These are phyloP conservation scores for Talaromyces sp. DNA, from an alignment of 2,329 filamentous ascomycete species.

Conservation along the genomic window DNA sequence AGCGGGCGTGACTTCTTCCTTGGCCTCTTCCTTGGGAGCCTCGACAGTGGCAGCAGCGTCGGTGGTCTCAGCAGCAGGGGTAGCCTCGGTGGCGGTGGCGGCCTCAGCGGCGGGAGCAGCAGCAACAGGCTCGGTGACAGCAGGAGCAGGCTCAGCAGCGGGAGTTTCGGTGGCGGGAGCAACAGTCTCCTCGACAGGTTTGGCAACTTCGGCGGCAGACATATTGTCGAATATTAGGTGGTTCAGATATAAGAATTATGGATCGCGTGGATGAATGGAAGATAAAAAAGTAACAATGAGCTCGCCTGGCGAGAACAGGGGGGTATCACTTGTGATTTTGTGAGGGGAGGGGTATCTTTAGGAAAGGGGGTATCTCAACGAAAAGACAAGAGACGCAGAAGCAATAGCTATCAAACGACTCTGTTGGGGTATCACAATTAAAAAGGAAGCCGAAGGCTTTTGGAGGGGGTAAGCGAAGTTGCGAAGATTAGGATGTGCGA, in stretches of 20 bases:
- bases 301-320: conserved; percentile 13
- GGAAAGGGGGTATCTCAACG: conserved; percentile 31
- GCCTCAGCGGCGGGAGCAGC: conserved; percentile 66
- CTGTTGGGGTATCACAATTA: conserved; percentile 32
- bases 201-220: conserved; percentile 67
- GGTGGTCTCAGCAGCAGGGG: conserved; percentile 32
- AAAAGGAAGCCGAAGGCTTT: conserved; percentile 21
- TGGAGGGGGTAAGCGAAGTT: conserved; percentile 19
- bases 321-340: conserved; percentile 14
- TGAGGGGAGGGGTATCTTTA: conserved; percentile 20
- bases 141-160: conserved; percentile 19
- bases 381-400: conserved; percentile 24
- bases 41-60: conserved; percentile 30
- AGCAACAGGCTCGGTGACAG: conserved; percentile 66
- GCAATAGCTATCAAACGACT: conserved; percentile 32
- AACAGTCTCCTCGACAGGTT: conserved; percentile 57
- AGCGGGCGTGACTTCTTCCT: conserved; percentile 57
- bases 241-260: not conserved
- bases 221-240: conserved; percentile 28
- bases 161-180: conserved; percentile 55
- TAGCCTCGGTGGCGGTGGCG: conserved; percentile 32
- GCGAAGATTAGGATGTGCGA: not conserved
- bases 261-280: not conserved
- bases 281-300: not conserved
- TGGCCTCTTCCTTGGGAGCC: conserved; percentile 28